Evolutionary conservation across 805 yeast genomes (phyloP).

Genomic region (Cyberlindnera xylosilytica): DNA sequence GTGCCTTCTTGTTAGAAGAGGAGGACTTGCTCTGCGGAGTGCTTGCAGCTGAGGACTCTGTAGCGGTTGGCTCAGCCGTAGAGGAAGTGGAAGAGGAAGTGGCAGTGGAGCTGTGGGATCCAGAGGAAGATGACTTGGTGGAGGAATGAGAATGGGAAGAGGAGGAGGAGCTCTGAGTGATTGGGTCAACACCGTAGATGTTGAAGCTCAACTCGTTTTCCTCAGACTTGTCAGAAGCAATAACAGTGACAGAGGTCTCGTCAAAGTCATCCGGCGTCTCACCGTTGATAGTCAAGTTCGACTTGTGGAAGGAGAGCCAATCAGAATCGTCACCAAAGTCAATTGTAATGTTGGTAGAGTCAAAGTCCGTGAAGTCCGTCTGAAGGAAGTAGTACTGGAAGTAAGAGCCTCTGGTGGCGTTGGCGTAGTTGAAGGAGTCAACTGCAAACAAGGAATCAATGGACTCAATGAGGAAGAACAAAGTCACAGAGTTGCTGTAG

Average conservation of each 20-base stretch:
- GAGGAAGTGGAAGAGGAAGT: constrained; percentile 14
- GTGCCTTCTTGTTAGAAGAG: constrained; percentile 40
- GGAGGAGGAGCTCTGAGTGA: constrained; percentile 24
- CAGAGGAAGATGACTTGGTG: constrained; percentile 8
- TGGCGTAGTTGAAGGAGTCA: constrained; percentile 48
- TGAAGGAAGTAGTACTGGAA: constrained; percentile 54
- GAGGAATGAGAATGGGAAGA: constrained; percentile 30
- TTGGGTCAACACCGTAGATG: constrained; percentile 47
- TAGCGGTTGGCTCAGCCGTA: constrained; percentile 21
- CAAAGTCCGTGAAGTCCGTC: constrained; percentile 54
- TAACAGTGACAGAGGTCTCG: constrained; percentile 36
- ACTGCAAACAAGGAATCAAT: constrained; percentile 55
- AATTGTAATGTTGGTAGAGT: constrained; percentile 47
- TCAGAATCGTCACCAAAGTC: constrained; percentile 36
- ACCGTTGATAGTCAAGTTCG: constrained; percentile 70
- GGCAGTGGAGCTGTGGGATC: constrained; percentile 25
- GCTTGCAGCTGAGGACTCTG: constrained; percentile 4
- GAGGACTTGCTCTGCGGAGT: constrained; percentile 20
- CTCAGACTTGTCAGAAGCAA: constrained; percentile 31
- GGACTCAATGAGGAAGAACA: constrained; percentile 56
- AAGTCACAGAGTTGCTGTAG: constrained; percentile 55
- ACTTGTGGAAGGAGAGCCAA: constrained; percentile 66
- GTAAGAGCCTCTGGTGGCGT: constrained; percentile 64
- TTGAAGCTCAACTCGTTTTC: constrained; percentile 43
- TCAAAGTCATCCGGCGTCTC: constrained; percentile 52